These are phyloP conservation scores for Yarrowia osloensis DNA, from an alignment of 805 yeast species.

Conservation along the genomic window DNA sequence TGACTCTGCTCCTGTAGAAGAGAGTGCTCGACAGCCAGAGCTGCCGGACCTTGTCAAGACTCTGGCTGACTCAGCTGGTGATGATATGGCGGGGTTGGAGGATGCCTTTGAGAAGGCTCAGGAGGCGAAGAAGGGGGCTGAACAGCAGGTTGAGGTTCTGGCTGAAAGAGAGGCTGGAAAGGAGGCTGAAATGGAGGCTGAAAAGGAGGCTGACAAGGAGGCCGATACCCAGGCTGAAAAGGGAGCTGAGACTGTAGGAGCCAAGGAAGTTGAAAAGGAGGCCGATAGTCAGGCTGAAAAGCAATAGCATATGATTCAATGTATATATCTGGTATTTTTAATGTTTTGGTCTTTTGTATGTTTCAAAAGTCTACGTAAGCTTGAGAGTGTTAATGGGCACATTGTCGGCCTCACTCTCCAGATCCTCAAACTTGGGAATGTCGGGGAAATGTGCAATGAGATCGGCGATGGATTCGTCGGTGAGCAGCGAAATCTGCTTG, in stretches of 20 bases:
- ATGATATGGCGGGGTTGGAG: background rate
- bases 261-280: too few relatives aligned
- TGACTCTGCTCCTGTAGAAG: conserved; percentile 18
- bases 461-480: conserved; percentile 39
- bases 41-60: background rate
- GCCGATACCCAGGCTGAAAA: too few relatives aligned
- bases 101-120: conserved; percentile 6
- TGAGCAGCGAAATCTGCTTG: conserved; percentile 57
- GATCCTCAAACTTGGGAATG: conserved; percentile 19
- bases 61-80: background rate
- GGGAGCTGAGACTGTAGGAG: too few relatives aligned
- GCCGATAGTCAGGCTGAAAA: too few relatives aligned
- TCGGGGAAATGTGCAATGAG: conserved; percentile 45
- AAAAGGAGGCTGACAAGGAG: too few relatives aligned
- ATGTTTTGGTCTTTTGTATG: too few relatives aligned
- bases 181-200: too few relatives aligned
- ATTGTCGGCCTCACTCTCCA: background rate
- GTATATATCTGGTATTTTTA: background rate
- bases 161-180: too few relatives aligned
- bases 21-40: background rate
- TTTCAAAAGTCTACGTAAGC: too few relatives aligned
- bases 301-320: conserved; percentile 2
- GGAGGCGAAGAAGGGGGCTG: too few relatives aligned
- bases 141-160: too few relatives aligned
- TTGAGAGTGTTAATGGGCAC: background rate